Conservation (phyloP, 176 grass and related monocot genomes). For the Phyllostachys edulis region DNA sequence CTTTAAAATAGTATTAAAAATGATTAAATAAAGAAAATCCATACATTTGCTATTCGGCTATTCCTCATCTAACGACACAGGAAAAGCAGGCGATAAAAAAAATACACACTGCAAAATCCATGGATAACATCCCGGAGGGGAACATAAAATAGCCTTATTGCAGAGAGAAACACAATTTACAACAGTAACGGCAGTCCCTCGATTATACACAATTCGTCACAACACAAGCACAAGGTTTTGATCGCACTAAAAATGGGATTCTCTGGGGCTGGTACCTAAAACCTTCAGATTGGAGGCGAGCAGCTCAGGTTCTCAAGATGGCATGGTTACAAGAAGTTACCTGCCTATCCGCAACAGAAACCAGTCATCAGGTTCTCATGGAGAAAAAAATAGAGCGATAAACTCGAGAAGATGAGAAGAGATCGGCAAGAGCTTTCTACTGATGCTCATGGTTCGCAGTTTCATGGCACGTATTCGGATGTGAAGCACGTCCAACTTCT, state of each 20-base stretch:
- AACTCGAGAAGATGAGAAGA: not conserved
- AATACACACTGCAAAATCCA: not conserved
- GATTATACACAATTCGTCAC: not conserved
- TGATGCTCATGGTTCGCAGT: not conserved
- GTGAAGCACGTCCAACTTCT: not conserved
- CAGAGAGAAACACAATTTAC: not conserved
- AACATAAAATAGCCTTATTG: slow-evolving; percentile 21
- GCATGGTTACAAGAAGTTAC: slow-evolving; percentile 25
- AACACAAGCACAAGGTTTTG: slow-evolving; percentile 13
- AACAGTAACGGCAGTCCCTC: slow-evolving; percentile 1
- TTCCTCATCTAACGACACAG: not conserved
- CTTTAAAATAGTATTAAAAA: too few species aligned
- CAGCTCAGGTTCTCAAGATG: slow-evolving; percentile 4
- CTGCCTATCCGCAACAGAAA: slow-evolving; percentile 6
- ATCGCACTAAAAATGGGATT: not conserved
- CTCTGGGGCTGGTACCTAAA: not conserved
- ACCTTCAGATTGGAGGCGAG: not conserved
- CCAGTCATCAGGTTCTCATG: slow-evolving; percentile 17
- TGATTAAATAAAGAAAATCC: too few species aligned
- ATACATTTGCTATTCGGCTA: too few species aligned
- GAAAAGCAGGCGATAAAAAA: not conserved
- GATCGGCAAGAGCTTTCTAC: not conserved
- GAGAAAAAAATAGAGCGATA: not conserved
- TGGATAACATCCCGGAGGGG: too few species aligned
- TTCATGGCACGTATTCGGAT: not conserved